Evolutionary conservation across 2,329 filamentous ascomycete species (phyloP).

Genomic region (Trichoderma guizhouense): DNA sequence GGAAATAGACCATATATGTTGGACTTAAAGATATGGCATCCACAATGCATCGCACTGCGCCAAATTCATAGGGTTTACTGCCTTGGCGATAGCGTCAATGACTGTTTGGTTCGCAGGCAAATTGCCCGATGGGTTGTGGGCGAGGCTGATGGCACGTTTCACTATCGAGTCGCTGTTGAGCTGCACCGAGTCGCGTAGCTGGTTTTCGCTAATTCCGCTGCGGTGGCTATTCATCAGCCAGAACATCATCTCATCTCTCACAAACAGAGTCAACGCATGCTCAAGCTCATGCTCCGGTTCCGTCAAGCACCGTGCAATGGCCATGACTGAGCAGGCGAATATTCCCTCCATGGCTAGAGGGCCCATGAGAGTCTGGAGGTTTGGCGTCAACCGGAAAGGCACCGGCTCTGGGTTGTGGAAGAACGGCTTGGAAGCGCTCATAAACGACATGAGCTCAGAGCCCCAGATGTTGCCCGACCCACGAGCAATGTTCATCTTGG

Average conservation of each 20-base stretch:
- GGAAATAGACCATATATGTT: not conserved
- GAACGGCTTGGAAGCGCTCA: conserved; percentile 78
- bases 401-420: conserved; percentile 96
- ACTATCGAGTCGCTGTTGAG: conserved; percentile 88
- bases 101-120: conserved; percentile 95
- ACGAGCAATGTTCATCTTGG: conserved; percentile 89
- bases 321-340: conserved; percentile 93
- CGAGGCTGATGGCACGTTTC: conserved; percentile 81
- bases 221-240: conserved; percentile 86
- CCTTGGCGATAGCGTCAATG: conserved; percentile 88
- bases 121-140: conserved; percentile 72
- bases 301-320: conserved; percentile 88
- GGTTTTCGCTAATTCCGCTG: conserved; percentile 51
- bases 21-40: conserved; percentile 84
- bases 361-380: conserved; percentile 93
- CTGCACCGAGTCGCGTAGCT: conserved; percentile 76
- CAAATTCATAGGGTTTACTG: conserved; percentile 87
- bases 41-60: conserved; percentile 87
- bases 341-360: conserved; percentile 94
- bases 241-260: conserved; percentile 95
- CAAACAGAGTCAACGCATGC: conserved; percentile 89
- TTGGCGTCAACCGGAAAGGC: conserved; percentile 94
- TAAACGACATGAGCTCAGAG: conserved; percentile 85
- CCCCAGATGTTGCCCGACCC: conserved; percentile 93
- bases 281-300: conserved; percentile 90